Conservation (phyloP, 2,329 filamentous ascomycete species). For the Lasiodiplodia sp. region DNA sequence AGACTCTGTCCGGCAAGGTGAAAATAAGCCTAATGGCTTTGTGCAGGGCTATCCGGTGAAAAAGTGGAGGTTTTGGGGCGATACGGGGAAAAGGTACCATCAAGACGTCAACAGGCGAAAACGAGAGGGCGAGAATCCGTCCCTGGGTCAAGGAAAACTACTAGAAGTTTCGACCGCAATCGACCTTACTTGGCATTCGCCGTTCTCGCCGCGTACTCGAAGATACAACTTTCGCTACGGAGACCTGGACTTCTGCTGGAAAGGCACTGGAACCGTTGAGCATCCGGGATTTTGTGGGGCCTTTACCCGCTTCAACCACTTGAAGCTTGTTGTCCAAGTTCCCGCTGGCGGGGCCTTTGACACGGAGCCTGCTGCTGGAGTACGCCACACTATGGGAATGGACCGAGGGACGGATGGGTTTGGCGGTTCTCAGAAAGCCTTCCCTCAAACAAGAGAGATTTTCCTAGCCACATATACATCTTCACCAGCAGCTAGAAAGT, state of each 20-base stretch:
- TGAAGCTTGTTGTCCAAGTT: constrained; percentile 41
- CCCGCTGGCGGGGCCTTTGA: constrained; percentile 20
- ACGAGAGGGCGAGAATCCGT: constrained; percentile 28
- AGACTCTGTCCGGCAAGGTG: constrained; percentile 29
- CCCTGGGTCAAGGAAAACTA: background rate
- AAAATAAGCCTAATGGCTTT: constrained; percentile 31
- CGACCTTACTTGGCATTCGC: constrained; percentile 37
- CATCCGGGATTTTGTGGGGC: constrained; percentile 37
- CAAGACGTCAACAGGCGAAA: constrained; percentile 35
- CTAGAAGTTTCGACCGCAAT: constrained; percentile 38
- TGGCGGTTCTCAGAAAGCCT: background rate
- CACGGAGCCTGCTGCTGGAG: too few species aligned
- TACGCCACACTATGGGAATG: background rate
- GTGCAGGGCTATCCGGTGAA: constrained; percentile 41
- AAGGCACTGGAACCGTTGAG: constrained; percentile 41
- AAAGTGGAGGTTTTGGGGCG: constrained; percentile 42
- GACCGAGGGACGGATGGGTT: background rate
- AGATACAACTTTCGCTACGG: constrained; percentile 40
- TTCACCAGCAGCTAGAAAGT: constrained; percentile 39
- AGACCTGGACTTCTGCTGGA: constrained; percentile 45
- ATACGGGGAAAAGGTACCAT: constrained; percentile 42
- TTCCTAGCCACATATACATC: constrained; percentile 41
- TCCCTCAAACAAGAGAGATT: constrained; percentile 32
- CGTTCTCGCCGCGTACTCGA: constrained; percentile 40
- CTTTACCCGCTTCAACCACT: constrained; percentile 39